Conservation (phyloP, 768 basidiomycete species). For the Coprinopsis cinerea region DNA sequence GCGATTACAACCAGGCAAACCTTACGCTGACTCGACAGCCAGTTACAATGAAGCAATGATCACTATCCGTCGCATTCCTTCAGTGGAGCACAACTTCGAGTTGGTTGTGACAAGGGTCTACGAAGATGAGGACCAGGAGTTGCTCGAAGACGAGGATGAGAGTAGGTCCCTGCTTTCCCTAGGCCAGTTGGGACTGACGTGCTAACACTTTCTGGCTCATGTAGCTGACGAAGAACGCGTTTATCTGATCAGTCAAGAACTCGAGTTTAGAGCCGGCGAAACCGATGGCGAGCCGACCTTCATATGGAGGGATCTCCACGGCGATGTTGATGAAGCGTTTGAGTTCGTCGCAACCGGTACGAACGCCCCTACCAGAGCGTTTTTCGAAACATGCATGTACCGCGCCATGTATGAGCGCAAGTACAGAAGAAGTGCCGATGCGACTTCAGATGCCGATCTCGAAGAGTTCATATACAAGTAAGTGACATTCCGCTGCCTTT, state of each 20-base stretch:
- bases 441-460: constrained; percentile 59
- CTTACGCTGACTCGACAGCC: constrained; percentile 25
- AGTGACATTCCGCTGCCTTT: constrained; percentile 24
- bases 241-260: constrained; percentile 86
- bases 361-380: constrained; percentile 75
- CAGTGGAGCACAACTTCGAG: constrained; percentile 76
- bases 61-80: constrained; percentile 80
- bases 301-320: constrained; percentile 87
- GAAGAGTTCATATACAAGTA: constrained; percentile 80
- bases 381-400: constrained; percentile 93
- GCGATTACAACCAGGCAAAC: neutral
- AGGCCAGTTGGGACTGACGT: neutral
- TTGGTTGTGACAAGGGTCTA: constrained; percentile 95
- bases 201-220: neutral
- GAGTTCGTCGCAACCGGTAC: constrained; percentile 83
- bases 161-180: constrained; percentile 39
- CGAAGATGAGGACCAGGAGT: constrained; percentile 93
- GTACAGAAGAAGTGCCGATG: constrained; percentile 67
- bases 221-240: constrained; percentile 93
- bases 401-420: constrained; percentile 97
- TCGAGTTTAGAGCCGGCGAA: constrained; percentile 75
- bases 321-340: constrained; percentile 88
- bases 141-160: constrained; percentile 91
- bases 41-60: constrained; percentile 93
- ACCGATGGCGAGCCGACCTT: constrained; percentile 77